These are phyloP conservation scores for Xerocomus spinulosus DNA, from an alignment of 768 basidiomycete species.

Conservation along the genomic window DNA sequence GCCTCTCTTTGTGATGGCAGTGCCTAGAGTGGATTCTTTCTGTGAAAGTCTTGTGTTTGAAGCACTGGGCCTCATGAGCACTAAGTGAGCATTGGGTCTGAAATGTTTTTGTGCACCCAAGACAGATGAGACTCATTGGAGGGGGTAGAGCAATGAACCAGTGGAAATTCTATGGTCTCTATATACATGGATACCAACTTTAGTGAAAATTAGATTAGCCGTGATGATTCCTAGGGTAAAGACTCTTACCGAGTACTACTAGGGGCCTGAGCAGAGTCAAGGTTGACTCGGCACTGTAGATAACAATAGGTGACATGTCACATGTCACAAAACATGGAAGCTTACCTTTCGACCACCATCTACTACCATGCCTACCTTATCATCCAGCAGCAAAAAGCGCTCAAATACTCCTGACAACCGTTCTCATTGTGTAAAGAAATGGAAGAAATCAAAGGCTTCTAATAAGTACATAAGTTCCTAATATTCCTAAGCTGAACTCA, in stretches of 20 bases:
- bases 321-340: no score
- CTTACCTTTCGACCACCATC: neutral
- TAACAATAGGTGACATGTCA: neutral
- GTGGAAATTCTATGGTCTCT: no score
- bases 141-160: no score
- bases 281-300: no score
- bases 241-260: no score
- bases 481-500: no score
- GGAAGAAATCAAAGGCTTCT: neutral
- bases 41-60: neutral
- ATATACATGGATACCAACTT: no score
- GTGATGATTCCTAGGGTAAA: no score
- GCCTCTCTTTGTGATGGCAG: neutral
- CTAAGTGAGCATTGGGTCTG: neutral
- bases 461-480: neutral
- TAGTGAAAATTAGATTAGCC: no score
- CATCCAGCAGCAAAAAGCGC: neutral
- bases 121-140: neutral
- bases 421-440: no score
- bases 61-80: neutral
- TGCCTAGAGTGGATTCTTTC: neutral
- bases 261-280: no score
- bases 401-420: neutral
- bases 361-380: neutral
- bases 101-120: neutral